Evolutionary conservation across 75 land plant species (phyloP), one percentile per base, ranked within the genome.

Genomic region (Larix kaempferi): DNA sequence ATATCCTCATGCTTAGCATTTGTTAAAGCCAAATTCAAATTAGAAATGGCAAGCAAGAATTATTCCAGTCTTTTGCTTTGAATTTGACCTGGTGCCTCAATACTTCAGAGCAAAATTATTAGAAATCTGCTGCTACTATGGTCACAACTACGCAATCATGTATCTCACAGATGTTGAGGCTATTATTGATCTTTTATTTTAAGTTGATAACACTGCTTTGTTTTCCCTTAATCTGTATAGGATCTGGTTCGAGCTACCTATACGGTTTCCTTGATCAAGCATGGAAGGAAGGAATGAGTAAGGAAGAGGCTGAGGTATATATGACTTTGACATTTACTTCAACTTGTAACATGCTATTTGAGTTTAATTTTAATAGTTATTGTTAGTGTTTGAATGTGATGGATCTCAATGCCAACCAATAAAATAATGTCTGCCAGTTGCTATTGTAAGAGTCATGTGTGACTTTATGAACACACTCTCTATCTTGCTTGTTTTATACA

Each of bases 261-360:
- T 95, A 94, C 85, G 99, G 99, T 11, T 96, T 97, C 78, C 84
- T 97, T 79, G 99, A 97, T 81, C 99, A 97, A 80, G 95, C 89
- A 64, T 97, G 99, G 99, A 92, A 80, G 75, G 93, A 89, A 59
- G 91, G 88, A 54, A 88, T 97, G 99, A 92, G 78, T 75, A 88
- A 88, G 57, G 92, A 97, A 5, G 99, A 97, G 85, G 99, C 99
- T 77, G 98, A 97, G 94, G 99, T 95, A 88, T 82, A 74, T 78
- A 3, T 21, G 21, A 21, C 12, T 35, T 44, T 1, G 8, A 1
- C 8, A 44, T 44, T 44, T 44, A 44, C 7, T 44, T 44, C 52
- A 44, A 44, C 52, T 44, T 6, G 52, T 39, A 39, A 4, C 41
- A 39, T 39, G 41, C 41, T 3, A 39, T 39, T 39, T 4, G 41